Conservation (phyloP, 805 yeast genomes). For the Yamadazyma nakazawae region DNA sequence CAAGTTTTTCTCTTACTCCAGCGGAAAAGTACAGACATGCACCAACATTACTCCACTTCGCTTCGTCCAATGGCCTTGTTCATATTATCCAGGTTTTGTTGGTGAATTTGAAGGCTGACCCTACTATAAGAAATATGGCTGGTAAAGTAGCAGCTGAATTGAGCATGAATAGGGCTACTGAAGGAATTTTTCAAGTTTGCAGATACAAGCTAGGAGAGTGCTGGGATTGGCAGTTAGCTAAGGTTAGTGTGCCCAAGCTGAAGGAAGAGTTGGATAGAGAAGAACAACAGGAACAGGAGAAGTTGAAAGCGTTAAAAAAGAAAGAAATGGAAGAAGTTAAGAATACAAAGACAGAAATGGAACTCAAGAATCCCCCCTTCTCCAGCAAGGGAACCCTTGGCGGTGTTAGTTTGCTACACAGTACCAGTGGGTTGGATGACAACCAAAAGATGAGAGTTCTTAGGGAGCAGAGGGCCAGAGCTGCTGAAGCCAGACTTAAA, state of each 20-base stretch:
- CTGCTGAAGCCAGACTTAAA: slow-evolving; percentile 82
- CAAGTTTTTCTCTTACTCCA: slow-evolving; percentile 58
- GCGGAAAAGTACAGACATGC: slow-evolving; percentile 44
- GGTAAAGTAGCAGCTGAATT: slow-evolving; percentile 73
- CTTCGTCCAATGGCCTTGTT: slow-evolving; percentile 61
- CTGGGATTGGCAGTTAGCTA: slow-evolving; percentile 68
- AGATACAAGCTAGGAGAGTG: slow-evolving; percentile 68
- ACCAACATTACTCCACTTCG: slow-evolving; percentile 79
- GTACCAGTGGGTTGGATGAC: slow-evolving; percentile 60
- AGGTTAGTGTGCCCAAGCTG: slow-evolving; percentile 58
- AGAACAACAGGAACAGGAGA: slow-evolving; percentile 33
- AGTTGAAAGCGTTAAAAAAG: slow-evolving; percentile 38
- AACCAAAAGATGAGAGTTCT: slow-evolving; percentile 75
- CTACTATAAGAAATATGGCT: slow-evolving; percentile 48
- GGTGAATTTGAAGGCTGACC: slow-evolving; percentile 66
- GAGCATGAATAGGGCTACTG: slow-evolving; percentile 44
- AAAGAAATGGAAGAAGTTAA: slow-evolving; percentile 42
- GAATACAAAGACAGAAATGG: slow-evolving; percentile 40
- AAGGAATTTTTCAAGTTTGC: slow-evolving; percentile 62
- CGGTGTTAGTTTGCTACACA: slow-evolving; percentile 32
- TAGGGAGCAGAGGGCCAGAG: slow-evolving; percentile 94
- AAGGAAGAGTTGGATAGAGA: slow-evolving; percentile 53
- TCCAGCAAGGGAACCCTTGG: slow-evolving; percentile 32
- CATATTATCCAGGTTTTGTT: slow-evolving; percentile 67
- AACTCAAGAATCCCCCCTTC: slow-evolving; percentile 31